phyloP scores from a whole-genome alignment of 768 basidiomycete species.

The Zangia roseola region DNA sequence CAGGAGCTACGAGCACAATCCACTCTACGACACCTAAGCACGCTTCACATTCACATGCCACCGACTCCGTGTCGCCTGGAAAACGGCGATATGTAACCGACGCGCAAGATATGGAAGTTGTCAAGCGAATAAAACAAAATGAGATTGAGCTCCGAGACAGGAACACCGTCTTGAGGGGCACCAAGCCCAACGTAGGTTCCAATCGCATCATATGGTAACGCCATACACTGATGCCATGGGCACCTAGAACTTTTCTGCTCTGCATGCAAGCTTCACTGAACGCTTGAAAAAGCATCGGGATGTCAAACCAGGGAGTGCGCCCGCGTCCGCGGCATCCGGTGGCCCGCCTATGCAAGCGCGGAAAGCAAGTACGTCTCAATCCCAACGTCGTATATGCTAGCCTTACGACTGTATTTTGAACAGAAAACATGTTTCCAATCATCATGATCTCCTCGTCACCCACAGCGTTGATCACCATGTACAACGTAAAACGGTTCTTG shows the following conservation, averaged over 20 bases:
- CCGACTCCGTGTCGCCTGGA: conserved; percentile 41
- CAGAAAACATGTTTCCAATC: conserved; percentile 84
- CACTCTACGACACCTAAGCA: conserved; percentile 26
- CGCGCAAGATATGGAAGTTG: conserved; percentile 72
- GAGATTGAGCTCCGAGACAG: conserved; percentile 83
- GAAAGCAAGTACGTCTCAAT: conserved; percentile 59
- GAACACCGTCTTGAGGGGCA: conserved; percentile 79
- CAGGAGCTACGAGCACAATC: conserved; percentile 7
- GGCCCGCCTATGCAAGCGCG: conserved; percentile 47
- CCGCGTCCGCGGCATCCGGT: conserved; percentile 39
- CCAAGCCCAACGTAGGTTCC: conserved; percentile 73
- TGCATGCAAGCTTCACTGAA: conserved; percentile 65
- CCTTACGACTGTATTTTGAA: no score
- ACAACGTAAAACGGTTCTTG: conserved; percentile 92
- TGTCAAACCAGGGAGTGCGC: conserved; percentile 49
- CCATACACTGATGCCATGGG: background rate
- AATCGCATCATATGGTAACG: background rate
- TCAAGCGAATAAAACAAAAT: conserved; percentile 74
- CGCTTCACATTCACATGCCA: conserved; percentile 18
- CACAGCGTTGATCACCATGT: conserved; percentile 94
- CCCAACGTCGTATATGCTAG: background rate
- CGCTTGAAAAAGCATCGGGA: conserved; percentile 80
- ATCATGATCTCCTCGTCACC: conserved; percentile 96
- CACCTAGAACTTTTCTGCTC: conserved; percentile 75
- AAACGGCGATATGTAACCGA: conserved; percentile 84